Conservation (phyloP, 2,329 filamentous ascomycete species). For the Dothiorella sarmentorum region DNA sequence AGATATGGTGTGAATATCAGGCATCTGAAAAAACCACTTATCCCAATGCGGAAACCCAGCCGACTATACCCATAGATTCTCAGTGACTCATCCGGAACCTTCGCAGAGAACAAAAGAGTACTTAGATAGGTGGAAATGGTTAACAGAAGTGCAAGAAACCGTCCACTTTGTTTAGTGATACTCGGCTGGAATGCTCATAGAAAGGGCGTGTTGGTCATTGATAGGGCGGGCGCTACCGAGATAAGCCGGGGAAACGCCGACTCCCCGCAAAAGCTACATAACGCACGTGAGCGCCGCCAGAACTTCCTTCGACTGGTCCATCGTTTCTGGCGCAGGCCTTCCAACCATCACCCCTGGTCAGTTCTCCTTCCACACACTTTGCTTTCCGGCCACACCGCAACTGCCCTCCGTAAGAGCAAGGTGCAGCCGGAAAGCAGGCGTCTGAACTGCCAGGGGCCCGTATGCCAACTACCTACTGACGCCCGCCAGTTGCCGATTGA, state of each 20-base stretch:
- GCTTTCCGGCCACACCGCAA: background rate
- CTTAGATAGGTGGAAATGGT: too few relatives aligned
- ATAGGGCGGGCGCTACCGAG: background rate
- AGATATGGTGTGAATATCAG: too few relatives aligned
- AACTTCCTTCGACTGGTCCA: slow-evolving; percentile 1
- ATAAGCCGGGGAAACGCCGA: background rate
- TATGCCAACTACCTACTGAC: background rate
- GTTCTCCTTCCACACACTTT: background rate
- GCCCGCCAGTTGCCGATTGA: too few relatives aligned
- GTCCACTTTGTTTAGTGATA: too few relatives aligned
- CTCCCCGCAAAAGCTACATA: background rate
- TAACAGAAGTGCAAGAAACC: too few relatives aligned
- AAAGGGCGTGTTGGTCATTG: background rate
- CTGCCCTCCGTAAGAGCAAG: background rate
- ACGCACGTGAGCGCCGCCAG: slow-evolving; percentile 5
- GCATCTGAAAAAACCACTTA: too few relatives aligned
- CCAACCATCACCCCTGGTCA: slow-evolving; percentile 6
- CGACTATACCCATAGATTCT: too few relatives aligned
- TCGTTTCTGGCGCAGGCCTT: background rate
- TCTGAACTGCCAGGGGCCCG: background rate
- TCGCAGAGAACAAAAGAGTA: too few relatives aligned
- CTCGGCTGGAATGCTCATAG: too few relatives aligned
- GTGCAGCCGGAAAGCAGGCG: background rate
- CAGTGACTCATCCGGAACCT: too few relatives aligned
- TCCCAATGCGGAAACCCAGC: too few relatives aligned